Evolutionary conservation across 2,329 filamentous ascomycete genomes (phyloP), one percentile per base, ranked within the genome.

Genomic region (Stagonosporopsis vannaccii): DNA sequence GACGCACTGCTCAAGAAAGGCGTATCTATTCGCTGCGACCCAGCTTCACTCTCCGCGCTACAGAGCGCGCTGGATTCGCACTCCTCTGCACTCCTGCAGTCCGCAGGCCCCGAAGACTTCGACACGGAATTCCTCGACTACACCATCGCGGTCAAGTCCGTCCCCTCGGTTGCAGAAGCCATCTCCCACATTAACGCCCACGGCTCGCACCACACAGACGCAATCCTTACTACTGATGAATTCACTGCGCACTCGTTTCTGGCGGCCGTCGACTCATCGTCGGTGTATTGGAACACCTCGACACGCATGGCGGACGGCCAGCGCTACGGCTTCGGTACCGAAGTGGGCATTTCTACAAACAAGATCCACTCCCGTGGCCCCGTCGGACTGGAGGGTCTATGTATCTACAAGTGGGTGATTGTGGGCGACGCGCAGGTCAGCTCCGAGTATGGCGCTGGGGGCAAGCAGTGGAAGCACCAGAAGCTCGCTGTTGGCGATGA

Each of bases 341-440:
- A 99, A 79, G 95, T 99, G 22, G 95, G 95, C 51, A 98, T 99
- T 78, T 96, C 91, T 79, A 99, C 95, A 45, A 99, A 97, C 82
- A 99, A 98, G 82, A 97, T 99, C 62, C 95, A 99, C 75, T 90
- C 91, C 1, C 83, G 95, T 46, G 95, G 95, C 0, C 95, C 95
- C 0, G 95, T 99, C 6, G 95, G 95, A 1, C 80, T 99, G 48
- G 95, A 98, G 72, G 95, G 95, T 0, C 78, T 99, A 75, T 97
- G 92, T 74, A 98, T 98, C 60, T 97, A 99, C 80, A 97, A 97
- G 81, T 99, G 97, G 81, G 87, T 95, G 76, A 84, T 99, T 61
- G 82, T 90, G 33, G 95, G 94, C 0, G 81, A 85, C 56, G 95
- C 93, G 9, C 95, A 99, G 65, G 82, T 88, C n/a, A 91, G 91